phyloP scores from a whole-genome alignment of 2,329 filamentous ascomycete genomes.

The Alternaria angustiovoidea region DNA sequence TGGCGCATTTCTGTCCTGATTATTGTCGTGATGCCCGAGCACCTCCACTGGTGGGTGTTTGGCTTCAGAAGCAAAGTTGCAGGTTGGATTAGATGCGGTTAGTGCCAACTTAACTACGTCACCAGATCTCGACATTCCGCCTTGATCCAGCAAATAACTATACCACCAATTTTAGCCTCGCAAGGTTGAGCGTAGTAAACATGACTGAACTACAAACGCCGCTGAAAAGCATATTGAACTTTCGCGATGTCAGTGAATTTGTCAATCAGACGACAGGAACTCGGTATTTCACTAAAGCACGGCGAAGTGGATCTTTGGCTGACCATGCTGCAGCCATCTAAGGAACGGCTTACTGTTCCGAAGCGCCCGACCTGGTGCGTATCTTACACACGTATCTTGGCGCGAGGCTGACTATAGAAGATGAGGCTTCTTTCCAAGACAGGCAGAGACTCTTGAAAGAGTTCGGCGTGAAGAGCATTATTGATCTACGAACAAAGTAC shows the following conservation, averaged over 20 bases:
- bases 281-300: constrained; percentile 17
- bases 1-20: background rate
- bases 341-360: constrained; percentile 43
- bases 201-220: constrained; percentile 25
- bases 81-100: constrained; percentile 9
- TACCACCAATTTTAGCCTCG: constrained; percentile 4
- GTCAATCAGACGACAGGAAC: constrained; percentile 35
- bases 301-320: background rate
- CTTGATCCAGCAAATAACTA: background rate
- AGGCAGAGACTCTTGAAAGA: constrained; percentile 65
- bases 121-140: background rate
- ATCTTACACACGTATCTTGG: background rate
- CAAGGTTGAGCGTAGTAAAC: background rate
- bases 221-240: constrained; percentile 46
- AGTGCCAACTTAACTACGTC: constrained; percentile 19
- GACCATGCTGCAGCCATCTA: constrained; percentile 29
- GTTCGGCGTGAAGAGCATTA: constrained; percentile 72
- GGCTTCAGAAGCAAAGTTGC: background rate
- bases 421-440: constrained; percentile 75
- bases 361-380: constrained; percentile 46
- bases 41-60: background rate
- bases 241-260: constrained; percentile 47
- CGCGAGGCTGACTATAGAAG: constrained; percentile 49
- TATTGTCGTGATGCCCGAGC: background rate
- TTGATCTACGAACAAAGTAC: constrained; percentile 82